phyloP scores from a whole-genome alignment of 805 yeast species.

The Myxozyma melibiosi region DNA sequence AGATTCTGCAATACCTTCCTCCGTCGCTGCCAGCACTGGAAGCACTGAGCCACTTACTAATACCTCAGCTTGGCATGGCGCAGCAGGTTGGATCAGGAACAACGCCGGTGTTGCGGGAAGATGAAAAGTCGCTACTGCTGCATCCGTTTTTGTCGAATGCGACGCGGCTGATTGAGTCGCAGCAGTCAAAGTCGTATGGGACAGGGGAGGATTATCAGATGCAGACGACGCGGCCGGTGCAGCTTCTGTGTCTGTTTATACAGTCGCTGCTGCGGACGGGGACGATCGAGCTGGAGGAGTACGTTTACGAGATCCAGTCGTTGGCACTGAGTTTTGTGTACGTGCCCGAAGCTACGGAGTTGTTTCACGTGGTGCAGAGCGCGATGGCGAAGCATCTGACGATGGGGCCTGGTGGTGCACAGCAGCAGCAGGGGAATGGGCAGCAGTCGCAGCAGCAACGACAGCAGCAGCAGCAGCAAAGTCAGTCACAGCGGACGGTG shows the following conservation, averaged over 20 bases:
- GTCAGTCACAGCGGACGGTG: slow-evolving; percentile 2
- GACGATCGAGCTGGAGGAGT: slow-evolving; percentile 21
- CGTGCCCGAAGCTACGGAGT: slow-evolving; percentile 26
- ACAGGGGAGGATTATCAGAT: background rate
- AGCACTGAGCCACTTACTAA: slow-evolving; percentile 13
- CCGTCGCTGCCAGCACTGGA: slow-evolving; percentile 28
- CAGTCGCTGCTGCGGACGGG: slow-evolving; percentile 26
- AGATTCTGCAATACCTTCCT: slow-evolving; percentile 23
- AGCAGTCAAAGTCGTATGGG: background rate
- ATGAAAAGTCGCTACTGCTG: slow-evolving; percentile 23
- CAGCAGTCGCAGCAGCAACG: background rate
- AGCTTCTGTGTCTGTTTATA: slow-evolving; percentile 27
- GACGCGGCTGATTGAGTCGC: slow-evolving; percentile 18
- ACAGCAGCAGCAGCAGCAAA: slow-evolving; percentile 1
- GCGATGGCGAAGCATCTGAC: slow-evolving; percentile 11
- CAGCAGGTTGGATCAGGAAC: background rate
- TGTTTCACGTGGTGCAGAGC: slow-evolving; percentile 23
- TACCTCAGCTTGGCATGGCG: background rate
- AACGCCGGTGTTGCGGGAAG: slow-evolving; percentile 12
- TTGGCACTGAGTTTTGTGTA: slow-evolving; percentile 24
- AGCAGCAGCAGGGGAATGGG: slow-evolving; percentile 2
- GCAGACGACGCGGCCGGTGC: slow-evolving; percentile 23
- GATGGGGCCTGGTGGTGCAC: background rate
- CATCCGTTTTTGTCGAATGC: slow-evolving; percentile 28
- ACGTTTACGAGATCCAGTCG: slow-evolving; percentile 27